Base-by-base conservation (phyloP, 176 grass and related monocot genomes). In the Oryza meridionalis region DNA sequence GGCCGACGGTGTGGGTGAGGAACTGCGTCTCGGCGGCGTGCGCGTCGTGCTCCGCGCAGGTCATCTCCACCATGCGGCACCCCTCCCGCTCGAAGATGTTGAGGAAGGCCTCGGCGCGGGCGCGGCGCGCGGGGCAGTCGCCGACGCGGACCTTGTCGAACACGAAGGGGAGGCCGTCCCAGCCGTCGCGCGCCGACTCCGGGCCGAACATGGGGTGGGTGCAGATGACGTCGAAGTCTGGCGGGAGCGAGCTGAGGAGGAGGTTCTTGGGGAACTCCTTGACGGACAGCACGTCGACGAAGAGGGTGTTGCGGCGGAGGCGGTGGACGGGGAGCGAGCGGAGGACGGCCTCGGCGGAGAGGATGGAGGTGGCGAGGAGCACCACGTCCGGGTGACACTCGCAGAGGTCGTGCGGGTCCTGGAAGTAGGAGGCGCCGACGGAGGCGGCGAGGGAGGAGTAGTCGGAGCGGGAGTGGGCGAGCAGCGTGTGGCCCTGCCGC, bases 161-260 rank as follows among this genome's bases (percentile, higher is more conserved):
- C 4, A 92, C 88, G 72, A 97, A 87, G 0, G 90, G 90, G 31
- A 89, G 94, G 9, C 84, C 88, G 0, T 17, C 75, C 94, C 94
- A 97, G 73, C 94, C 86, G 72, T 81, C 40, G 71, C 86, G 31
- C 6, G 83, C 92, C 0, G 92, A 94, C 76, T 97, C 94, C 12
- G 94, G 94, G 2, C 94, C 92, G 47, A 92, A 97, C 94, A 97
- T 97, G 6, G 94, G 94, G 79, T 97, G 94, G 0, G 94, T 94
- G 73, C 94, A 97, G 61, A 97, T 26, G 84, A 97, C 83, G 62
- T 97, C 94, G 37, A 94, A 87, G 62, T 91, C 80, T 0, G 29
- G 69, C 0, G 94, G 94, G 11, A 97, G 90, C 21, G 9, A 0
- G 27, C 71, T 19, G 19, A 97, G 86, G 26, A 97, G 51, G 53